A percentile compares a stretch with the other conserved stretches of the same genome.
Evolutionary conservation across 345 rosid genomes (phyloP).

Genomic region (Lepidium africanum): DNA sequence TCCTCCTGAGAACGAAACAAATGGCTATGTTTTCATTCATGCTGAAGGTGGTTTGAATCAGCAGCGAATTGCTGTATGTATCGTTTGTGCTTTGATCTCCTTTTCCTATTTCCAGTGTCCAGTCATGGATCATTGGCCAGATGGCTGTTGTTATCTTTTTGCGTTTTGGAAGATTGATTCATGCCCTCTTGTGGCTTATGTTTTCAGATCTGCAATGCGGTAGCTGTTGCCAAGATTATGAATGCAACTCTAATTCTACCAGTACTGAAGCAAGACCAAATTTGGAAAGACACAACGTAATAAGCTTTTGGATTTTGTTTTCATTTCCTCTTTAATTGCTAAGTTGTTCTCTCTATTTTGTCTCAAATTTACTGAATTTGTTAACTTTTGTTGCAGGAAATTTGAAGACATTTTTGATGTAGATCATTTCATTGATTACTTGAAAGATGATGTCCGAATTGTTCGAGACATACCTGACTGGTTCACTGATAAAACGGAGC

Average conservation of each 20-base stretch:
- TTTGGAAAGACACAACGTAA: conserved; percentile 99
- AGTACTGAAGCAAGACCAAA: conserved; percentile 97
- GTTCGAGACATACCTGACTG: conserved; percentile 95
- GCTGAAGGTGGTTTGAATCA: conserved; percentile 99
- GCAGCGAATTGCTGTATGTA: conserved; percentile 92
- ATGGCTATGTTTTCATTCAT: conserved; percentile 90
- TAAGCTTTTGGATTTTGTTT: conserved; percentile 16
- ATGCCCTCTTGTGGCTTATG: not conserved
- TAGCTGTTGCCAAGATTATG: conserved; percentile 98
- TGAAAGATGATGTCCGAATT: conserved; percentile 80
- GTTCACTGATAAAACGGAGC: conserved; percentile 94
- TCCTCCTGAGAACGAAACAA: conserved; percentile 90
- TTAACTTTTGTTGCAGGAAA: conserved; percentile 48
- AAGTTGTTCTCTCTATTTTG: not conserved
- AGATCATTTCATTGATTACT: conserved; percentile 93
- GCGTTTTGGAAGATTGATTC: not conserved
- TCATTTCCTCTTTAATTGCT: not conserved
- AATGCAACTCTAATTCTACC: conserved; percentile 97
- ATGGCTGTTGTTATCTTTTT: not conserved
- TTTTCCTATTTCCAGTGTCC: not conserved
- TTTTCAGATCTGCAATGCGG: conserved; percentile 97
- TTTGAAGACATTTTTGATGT: conserved; percentile 96
- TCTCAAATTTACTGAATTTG: not conserved
- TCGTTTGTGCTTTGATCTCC: not conserved
- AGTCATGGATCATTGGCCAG: not conserved